Evolutionary conservation across 768 basidiomycete species (phyloP), one percentile per base, ranked within the genome.

Genomic region (Lentinula sp.): DNA sequence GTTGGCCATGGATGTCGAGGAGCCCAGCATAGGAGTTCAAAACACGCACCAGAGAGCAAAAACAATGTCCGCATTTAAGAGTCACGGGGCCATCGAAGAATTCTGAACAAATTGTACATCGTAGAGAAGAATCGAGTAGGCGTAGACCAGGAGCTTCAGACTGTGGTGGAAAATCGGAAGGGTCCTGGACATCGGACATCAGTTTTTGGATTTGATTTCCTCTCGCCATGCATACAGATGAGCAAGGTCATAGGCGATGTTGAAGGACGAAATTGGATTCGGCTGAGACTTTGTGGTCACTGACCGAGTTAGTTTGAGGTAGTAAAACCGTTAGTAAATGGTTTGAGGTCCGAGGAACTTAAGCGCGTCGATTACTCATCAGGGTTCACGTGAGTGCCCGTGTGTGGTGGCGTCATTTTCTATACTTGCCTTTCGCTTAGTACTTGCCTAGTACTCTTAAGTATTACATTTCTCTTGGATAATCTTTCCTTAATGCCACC

Each of bases 91-190:
- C 90, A 56, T 82, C 81, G 66, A 84, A 89, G 37, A 86, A 76
- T 62, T 92, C 89, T 42, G 85, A 78, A 68, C 92, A 94, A 59
- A 94, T 91, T 31, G 80, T 79, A 66, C 92, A 94, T 15, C 88
- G 79, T 62, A 89, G 74, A 9, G 86, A 79, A 18, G 78, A 70
- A 65, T 94, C 92, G 16, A 93, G 71, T 32, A 75, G 73, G 28
- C 81, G 78, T 11, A 94, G 74, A n/a, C 83, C 83, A 13, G 83
- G 77, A 3, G 83, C 78, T 35, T 63, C 62, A 5, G 70, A 34
- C 8, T 67, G 59, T n/a, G 69, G 0, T 21, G 87, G 80, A 64
- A 93, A 93, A 68, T 92, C 91, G 10, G 84, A 84, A 0, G 89
- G 86, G 62, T 91, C 91, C 7, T 77, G 70, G 6, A 86, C 74